Percentiles rank a stretch among this genome's conserved stretches.
Conservation (phyloP, 306 rosid genomes). For the Ammopiptanthus mongolicus region DNA sequence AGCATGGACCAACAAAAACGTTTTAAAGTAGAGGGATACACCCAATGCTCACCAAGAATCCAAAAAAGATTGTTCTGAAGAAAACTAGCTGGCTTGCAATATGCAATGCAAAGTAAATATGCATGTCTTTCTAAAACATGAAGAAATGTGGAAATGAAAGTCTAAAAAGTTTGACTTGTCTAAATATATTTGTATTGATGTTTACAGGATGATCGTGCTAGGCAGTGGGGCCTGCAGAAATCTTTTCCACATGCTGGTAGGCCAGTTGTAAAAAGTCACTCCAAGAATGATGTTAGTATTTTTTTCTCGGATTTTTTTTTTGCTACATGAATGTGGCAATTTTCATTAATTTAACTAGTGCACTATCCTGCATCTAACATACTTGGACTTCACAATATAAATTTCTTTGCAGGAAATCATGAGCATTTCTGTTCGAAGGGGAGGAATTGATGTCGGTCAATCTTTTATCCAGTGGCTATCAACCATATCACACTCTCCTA, state of each 20-base stretch:
- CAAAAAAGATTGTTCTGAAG: neutral
- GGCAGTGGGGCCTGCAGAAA: conserved; percentile 26
- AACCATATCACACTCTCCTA: conserved; percentile 69
- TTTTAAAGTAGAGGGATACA: neutral
- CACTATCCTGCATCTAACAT: neutral
- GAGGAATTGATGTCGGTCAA: conserved; percentile 67
- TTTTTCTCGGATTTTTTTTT: neutral
- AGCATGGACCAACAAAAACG: neutral
- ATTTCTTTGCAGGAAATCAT: conserved; percentile 46
- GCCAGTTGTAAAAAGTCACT: conserved; percentile 37
- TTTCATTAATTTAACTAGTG: neutral
- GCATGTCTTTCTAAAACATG: neutral
- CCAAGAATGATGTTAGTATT: conserved; percentile 66
- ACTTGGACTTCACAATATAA: neutral
- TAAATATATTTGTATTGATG: conserved; percentile 7
- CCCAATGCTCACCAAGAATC: neutral
- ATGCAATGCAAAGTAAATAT: neutral
- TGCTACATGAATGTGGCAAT: neutral
- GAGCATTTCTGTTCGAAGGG: conserved; percentile 57
- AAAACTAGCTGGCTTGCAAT: neutral
- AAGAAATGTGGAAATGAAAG: neutral
- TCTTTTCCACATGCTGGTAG: conserved; percentile 37
- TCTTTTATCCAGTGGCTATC: conserved; percentile 77
- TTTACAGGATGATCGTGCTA: conserved; percentile 44
- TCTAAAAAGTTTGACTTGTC: neutral